Evolutionary conservation across 2,329 filamentous ascomycete genomes (phyloP), one percentile per base, ranked within the genome.

Genomic region (Pyrenochaeta sp.): DNA sequence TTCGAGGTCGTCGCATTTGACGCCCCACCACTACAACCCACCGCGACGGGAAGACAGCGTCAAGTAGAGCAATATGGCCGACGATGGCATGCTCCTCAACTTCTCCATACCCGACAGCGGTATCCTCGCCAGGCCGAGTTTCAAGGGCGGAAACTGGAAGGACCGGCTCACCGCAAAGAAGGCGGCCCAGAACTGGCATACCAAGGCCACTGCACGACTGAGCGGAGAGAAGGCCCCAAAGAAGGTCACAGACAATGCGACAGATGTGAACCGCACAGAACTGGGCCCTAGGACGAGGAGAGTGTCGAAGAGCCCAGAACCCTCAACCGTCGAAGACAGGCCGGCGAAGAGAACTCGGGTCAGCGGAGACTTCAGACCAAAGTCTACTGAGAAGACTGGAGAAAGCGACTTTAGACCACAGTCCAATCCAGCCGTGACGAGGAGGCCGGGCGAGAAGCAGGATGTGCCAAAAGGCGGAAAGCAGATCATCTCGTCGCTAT

Each of bases 1-100:
- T 58, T 58, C 55, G 29, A 23, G 20, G 44, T 40, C 48, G n/a
- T 32, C 9, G 23, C 23, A 27, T 27, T 27, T 40, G 41, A 42
- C 40, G n/a, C 23, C 23, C 27, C 23, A 17, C 42, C 56, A 37
- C 52, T 49, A 45, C 41, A 46, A 31, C 32, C 35, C 11, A n/a
- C 14, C 40, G n/a, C 40, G 1, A 42, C 21, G 12, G 12, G 5
- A 17, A 4, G 32, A n/a, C 37, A 2, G 47, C 40, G 40, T 48
- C 43, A 23, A 39, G 42, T 14, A n/a, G 27, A 42, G 44, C 59
- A 67, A 59, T 33, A 97, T 98, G 93, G 91, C 91, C 45, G 93
- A 98, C 81, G 91, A 96, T 87, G 92, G 92, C 64, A 90, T 99
- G 86, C 85, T 97, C 51, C 82, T 98, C 72, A 98, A 98, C 69